Evolutionary conservation across 352 stramenopile species (phyloP), one percentile per base, ranked within the genome.

Genomic region (Globisporangium rhizosaccharum): DNA sequence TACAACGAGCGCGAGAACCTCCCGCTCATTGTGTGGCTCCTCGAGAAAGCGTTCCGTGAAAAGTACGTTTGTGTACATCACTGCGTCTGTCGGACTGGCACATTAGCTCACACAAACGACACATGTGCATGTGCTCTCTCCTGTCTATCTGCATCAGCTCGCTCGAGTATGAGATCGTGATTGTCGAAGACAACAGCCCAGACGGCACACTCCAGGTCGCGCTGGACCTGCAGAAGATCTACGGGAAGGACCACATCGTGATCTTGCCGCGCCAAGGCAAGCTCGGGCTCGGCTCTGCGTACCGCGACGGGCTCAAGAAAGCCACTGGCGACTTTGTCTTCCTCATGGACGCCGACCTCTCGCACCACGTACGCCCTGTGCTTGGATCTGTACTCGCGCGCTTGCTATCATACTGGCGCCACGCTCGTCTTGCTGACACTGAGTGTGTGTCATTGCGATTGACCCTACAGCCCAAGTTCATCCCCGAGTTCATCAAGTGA

Each of bases 1-100:
- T 99, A 99, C 78, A 99, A 99, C 70, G 97, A 99, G 76, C 82
- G 91, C 37, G 96, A 99, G 63, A 99, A 99, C 76, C 78, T 99
- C 23, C 97, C 97, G 30, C 78, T 99, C 15, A 98, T 98, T 50
- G 85, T 98, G n/a, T 99, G 95, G 78, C 79, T 99, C 51, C 64
- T 99, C 23, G 82, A 99, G 63, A 93, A 97, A 73, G 84, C 85
- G 7, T 98, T 99, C 67, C 77, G 75, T 14, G 78, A 96, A 48
- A 88, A 87, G 88, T 97, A 53, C 65, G 85, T 82, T 8, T 46
- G 14, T 0, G 15, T 46, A 0, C 41, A 46, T 20, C 5, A 6
- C 41, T n/a, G 33, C 33, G 33, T 39, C 33, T 39, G 33, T 6
- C 6, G 28, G 28, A 3, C 28, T 3, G 1, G 33, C 33, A 8